Conservation (phyloP, 306 rosid species). For the cucumber (Cucumis sativus) region Cucumber_9930_V3 NC_026657.2:39589501-39590000, state of each 20-base stretch:
- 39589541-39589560: too few relatives aligned
- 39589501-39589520: too few relatives aligned
- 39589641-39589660: neutral
- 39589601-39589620: too few relatives aligned
- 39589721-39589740: neutral
- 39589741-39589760: neutral
- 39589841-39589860: too few relatives aligned
- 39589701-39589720: neutral
- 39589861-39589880: neutral
- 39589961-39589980: neutral
- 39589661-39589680: neutral
- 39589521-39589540: too few relatives aligned
- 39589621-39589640: too few relatives aligned
- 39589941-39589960: neutral
- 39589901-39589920: neutral
- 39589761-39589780: neutral
- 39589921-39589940: neutral
- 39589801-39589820: neutral
- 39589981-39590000: constrained; percentile 11
- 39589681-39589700: neutral
- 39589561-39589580: too few relatives aligned
- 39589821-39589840: neutral
- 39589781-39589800: too few relatives aligned
- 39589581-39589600: too few relatives aligned
- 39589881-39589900: neutral